Evolutionary conservation across 768 basidiomycete genomes (phyloP), one percentile per base, ranked within the genome.

Genomic region (Candolleomyces aberdarensis): DNA sequence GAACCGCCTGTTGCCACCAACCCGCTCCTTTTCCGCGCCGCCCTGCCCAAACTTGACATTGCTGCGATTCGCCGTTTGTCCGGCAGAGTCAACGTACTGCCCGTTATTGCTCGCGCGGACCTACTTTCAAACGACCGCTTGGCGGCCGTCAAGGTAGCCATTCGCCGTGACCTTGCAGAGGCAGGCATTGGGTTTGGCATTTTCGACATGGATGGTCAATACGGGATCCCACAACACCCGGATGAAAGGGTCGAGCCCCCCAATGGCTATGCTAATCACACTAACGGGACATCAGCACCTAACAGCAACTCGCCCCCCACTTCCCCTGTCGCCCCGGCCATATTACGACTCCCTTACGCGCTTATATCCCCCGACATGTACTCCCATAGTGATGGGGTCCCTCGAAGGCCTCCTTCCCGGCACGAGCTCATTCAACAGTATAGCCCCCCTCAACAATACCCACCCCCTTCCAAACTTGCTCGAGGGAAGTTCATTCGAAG

Each of bases 121-220:
- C 80, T 84, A 62, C 80, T 94, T 64, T 89, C 89, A 56, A 90
- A 89, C 74, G 90, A 93, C 70, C 87, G 91, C 65, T 83, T 94
- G 61, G 83, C 85, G 56, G 85, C 85, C 63, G 84, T 94, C 72
- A 92, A 92, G 75, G 74, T 86, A 69, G 92, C 91, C 63, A 83
- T 94, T 69, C 85, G 90, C 66, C 76, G 86, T 69, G 91, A 92
- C 75, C 81, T 94, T 50, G 91, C 91, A 44, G 87, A 89, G 65
- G 88, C 89, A 52, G 92, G 91, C 61, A 92, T 93, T 70, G 91
- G 90, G 62, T 93, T 93, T 74, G 91, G 92, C 67, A 92, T 94
- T 65, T 94, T 94, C 76, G 92, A 93, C 79, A 78, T 85, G 71
- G 89, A 89, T 73, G 76, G 74, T 64, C 82, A 78, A 64, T 80